phyloP scores from a whole-genome alignment of 805 yeast genomes.

The Candida boleticola region DNA sequence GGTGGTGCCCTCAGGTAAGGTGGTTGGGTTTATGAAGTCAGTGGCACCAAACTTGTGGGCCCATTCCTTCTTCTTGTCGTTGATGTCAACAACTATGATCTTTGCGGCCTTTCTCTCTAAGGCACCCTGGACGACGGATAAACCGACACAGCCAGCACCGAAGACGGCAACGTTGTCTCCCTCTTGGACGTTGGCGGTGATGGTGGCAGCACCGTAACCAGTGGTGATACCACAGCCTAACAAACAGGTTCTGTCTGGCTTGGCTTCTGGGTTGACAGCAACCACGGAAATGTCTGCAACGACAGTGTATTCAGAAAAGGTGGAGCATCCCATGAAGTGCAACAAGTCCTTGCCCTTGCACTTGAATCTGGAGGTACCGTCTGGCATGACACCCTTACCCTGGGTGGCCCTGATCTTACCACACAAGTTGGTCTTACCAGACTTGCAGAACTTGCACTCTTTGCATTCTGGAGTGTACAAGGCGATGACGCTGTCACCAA shows the following conservation, averaged over 20 bases:
- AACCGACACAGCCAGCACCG: constrained; percentile 98
- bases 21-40: constrained; percentile 84
- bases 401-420: constrained; percentile 95
- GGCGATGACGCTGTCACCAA: constrained; percentile 91
- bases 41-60: constrained; percentile 91
- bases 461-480: constrained; percentile 96
- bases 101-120: constrained; percentile 73
- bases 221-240: constrained; percentile 99
- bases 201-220: constrained; percentile 96
- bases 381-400: constrained; percentile 98
- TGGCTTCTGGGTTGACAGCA: constrained; percentile 81
- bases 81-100: constrained; percentile 84
- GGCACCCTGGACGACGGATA: constrained; percentile 96
- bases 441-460: constrained; percentile 90
- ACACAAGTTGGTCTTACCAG: constrained; percentile 96
- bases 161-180: constrained; percentile 96
- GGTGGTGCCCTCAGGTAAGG: constrained; percentile 67
- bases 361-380: constrained; percentile 89
- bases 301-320: constrained; percentile 96
- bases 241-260: constrained; percentile 82
- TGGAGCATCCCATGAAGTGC: constrained; percentile 98
- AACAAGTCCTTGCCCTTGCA: constrained; percentile 79
- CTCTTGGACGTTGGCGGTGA: constrained; percentile 84
- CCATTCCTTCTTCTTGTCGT: constrained; percentile 81
- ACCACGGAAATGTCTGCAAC: constrained; percentile 97